Evolutionary conservation across 1,139 yeast species (phyloP).

Genomic region (Protomyces lactucae-debilis): DNA sequence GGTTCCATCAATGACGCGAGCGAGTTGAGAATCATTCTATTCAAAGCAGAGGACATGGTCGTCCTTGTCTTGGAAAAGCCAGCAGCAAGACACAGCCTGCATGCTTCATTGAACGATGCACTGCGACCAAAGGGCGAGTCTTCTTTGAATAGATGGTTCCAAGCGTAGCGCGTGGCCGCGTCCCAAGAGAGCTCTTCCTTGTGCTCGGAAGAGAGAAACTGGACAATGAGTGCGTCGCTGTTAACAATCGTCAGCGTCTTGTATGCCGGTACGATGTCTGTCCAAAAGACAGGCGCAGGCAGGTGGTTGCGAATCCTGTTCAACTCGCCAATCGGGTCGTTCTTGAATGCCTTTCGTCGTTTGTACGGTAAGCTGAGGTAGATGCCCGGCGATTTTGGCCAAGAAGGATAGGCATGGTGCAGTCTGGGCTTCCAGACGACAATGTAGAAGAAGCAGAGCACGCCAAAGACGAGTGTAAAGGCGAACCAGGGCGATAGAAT

Average conservation of each 20-base stretch:
- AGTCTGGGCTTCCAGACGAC: conserved; percentile 15
- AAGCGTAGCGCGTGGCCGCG: conserved; percentile 8
- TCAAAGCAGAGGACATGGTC: background rate
- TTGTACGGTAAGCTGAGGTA: conserved; percentile 17
- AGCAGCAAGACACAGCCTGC: conserved; percentile 1
- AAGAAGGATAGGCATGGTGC: conserved; percentile 17
- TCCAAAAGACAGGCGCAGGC: conserved; percentile 17
- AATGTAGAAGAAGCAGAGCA: conserved; percentile 7
- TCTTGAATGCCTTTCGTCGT: conserved; percentile 12
- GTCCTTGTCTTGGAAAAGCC: conserved; percentile 5
- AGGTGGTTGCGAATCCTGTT: background rate
- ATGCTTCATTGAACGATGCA: background rate
- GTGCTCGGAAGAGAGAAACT: conserved; percentile 10
- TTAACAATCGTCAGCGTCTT: conserved; percentile 4
- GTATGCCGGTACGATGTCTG: conserved; percentile 2
- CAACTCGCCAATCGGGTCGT: conserved; percentile 13
- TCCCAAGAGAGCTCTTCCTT: conserved; percentile 17
- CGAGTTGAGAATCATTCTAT: background rate
- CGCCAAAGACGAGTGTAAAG: conserved; percentile 1
- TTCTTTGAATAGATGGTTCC: conserved; percentile 5
- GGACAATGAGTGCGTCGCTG: background rate
- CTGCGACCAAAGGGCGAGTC: conserved; percentile 1
- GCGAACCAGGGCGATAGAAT: conserved; percentile 15
- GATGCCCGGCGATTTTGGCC: conserved; percentile 15
- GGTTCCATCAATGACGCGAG: background rate